Percentiles rank a stretch among this genome's conserved stretches.
phyloP scores from a whole-genome alignment of 495 filamentous ascomycete species.

The Penicillium antarcticum region DNA sequence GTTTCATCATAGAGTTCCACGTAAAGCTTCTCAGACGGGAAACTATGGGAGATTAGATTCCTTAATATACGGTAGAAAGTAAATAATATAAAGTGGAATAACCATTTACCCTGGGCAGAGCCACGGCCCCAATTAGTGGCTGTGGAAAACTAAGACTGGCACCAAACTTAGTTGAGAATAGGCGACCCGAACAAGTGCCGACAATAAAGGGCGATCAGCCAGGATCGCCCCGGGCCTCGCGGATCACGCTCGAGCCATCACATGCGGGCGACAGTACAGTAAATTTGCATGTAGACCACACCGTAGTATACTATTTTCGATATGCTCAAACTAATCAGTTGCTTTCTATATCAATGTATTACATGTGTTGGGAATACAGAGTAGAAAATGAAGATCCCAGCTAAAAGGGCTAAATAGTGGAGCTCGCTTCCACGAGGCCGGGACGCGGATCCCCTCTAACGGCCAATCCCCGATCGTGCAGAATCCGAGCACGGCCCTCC shows the following conservation, averaged over 20 bases:
- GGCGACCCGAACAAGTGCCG: conserved; percentile 26
- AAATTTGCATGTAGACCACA: neutral
- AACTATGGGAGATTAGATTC: neutral
- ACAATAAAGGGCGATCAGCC: conserved; percentile 14
- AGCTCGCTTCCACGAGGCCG: conserved; percentile 30
- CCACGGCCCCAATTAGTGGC: conserved; percentile 21
- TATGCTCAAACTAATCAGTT: too few relatives aligned
- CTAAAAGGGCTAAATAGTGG: conserved; percentile 17
- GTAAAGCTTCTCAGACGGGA: neutral
- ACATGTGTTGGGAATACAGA: conserved; percentile 12
- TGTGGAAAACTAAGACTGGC: conserved; percentile 16
- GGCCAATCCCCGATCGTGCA: conserved; percentile 24
- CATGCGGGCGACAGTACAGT: neutral
- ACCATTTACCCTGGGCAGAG: conserved; percentile 11
- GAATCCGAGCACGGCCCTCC: conserved; percentile 23
- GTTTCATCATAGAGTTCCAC: conserved; percentile 3
- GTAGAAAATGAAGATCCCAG: conserved; percentile 12
- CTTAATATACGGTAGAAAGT: neutral
- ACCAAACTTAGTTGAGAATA: conserved; percentile 1
- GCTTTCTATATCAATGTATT: neutral
- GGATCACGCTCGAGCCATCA: conserved; percentile 21
- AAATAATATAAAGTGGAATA: neutral
- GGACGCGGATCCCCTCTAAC: conserved; percentile 14
- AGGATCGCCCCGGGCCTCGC: conserved; percentile 17
- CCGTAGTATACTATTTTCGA: too few relatives aligned